Evolutionary conservation across 352 stramenopile species (phyloP), one percentile per base, ranked within the genome.

Genomic region (Pythium aristosporum): DNA sequence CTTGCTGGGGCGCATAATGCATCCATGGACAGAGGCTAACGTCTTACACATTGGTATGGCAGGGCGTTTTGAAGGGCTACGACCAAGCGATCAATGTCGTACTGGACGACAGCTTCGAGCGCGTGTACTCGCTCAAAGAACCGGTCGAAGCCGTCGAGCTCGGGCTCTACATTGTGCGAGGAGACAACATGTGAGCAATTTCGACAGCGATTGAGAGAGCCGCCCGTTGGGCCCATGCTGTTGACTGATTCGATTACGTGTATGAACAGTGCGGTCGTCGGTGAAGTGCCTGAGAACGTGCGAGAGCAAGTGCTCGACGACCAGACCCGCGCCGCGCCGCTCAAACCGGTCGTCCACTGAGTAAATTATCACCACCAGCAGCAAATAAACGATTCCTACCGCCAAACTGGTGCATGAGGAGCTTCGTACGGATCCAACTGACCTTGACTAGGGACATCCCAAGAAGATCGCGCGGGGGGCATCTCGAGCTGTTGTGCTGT

Each of bases 21-120:
- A 13, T 10, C 13, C 16, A 46, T 46, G 10, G 18, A 6, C 4
- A 16, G 39, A 21, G 39, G 2, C 39, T 39, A 15, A 46, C 18
- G 15, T 21, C 39, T 44, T 15, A 4, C 39, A 9, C 28, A 5
- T 18, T 48, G 32, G 25, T 61, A 37, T 42, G 51, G 10, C 57
- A 96, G 86, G 89, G 89, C 20, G 80, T 89, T 47, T 74, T 97
- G 15, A 94, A 93, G 65, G 94, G 94, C 25, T 98, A 95, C 73
- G 94, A 98, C 74, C 88, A 98, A 75, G 91, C 83, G 42, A 96
- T 96, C 65, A 98, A 98, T 75, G 68, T 98, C 34, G 82, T 98
- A 46, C 69, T 98, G 57, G 82, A 97, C 72, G 86, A 97, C 72
- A 97, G 87, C 78, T 96, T 97, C 59, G 94, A 98, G 79, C 87